Evolutionary conservation across 257 asterid genomes (phyloP).

Genomic region (Linaria vulgaris): DNA sequence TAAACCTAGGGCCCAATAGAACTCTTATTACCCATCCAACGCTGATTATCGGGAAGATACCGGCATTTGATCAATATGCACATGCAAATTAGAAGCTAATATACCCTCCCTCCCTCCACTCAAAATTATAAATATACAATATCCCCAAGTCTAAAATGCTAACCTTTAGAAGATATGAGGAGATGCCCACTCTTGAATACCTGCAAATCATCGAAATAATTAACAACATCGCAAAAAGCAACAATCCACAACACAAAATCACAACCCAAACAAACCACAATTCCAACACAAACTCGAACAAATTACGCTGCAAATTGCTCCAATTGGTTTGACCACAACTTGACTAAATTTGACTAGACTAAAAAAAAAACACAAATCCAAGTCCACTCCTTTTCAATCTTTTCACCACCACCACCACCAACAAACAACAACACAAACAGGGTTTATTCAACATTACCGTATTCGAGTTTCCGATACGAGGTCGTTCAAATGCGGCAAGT

Average conservation of each 20-base stretch:
- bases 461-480: slow-evolving; percentile 82
- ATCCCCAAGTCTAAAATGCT: slow-evolving; percentile 29
- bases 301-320: slow-evolving; percentile 12
- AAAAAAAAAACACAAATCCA: slow-evolving; percentile 18
- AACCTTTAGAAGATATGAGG: slow-evolving; percentile 95
- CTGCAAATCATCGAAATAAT: slow-evolving; percentile 45
- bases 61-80: slow-evolving; percentile 6
- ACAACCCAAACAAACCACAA: too few relatives aligned
- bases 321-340: slow-evolving; percentile 20
- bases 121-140: slow-evolving; percentile 10
- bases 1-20: not conserved
- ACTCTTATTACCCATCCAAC: slow-evolving; percentile 16
- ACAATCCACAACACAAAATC: slow-evolving; percentile 22
- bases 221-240: slow-evolving; percentile 19
- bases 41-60: slow-evolving; percentile 4
- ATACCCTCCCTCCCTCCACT: slow-evolving; percentile 7
- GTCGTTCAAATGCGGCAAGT: slow-evolving; percentile 79
- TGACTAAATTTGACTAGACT: slow-evolving; percentile 43
- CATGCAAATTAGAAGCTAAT: slow-evolving; percentile 15
- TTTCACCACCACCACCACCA: too few relatives aligned
- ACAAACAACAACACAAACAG: not conserved
- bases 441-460: slow-evolving; percentile 49
- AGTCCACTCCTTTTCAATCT: slow-evolving; percentile 21
- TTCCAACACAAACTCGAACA: slow-evolving; percentile 19
- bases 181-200: slow-evolving; percentile 98